phyloP scores from a whole-genome alignment of 441 rosid genomes.

The Capsella rubella region DNA sequence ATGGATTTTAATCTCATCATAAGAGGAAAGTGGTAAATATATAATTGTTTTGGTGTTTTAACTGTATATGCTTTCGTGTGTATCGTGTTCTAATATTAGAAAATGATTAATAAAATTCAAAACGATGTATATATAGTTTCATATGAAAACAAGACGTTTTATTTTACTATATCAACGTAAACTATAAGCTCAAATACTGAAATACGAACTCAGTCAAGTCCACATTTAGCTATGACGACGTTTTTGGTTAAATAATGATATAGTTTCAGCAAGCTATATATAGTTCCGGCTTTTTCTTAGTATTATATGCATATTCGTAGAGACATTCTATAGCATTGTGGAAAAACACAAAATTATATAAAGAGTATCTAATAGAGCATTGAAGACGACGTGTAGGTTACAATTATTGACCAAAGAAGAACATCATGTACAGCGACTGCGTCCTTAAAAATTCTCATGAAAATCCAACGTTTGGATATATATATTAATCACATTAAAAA shows the following conservation, averaged over 20 bases:
- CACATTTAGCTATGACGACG: conserved; percentile 8
- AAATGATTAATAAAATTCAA: background rate
- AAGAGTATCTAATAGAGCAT: conserved; percentile 22
- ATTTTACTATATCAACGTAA: background rate
- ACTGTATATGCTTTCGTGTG: background rate
- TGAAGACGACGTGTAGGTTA: conserved; percentile 42
- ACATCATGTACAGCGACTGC: conserved; percentile 36
- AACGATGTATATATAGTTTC: background rate
- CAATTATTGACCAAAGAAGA: conserved; percentile 41
- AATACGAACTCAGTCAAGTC: conserved; percentile 20
- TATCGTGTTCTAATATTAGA: background rate
- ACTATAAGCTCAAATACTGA: background rate
- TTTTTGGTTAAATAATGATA: conserved; percentile 7
- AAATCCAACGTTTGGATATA: conserved; percentile 38
- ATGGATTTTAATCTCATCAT: background rate
- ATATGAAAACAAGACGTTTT: background rate
- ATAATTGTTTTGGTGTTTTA: background rate
- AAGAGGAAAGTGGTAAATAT: background rate
- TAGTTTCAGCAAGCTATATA: background rate
- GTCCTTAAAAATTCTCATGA: conserved; percentile 32
- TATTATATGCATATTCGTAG: conserved; percentile 9
- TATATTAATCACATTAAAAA: conserved; percentile 16
- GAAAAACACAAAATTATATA: background rate
- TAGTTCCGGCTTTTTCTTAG: conserved; percentile 10
- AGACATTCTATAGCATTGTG: conserved; percentile 13